Base-by-base conservation (phyloP, 192 early-diverging fungal genomes). In the Oehlia diaphana region DNA sequence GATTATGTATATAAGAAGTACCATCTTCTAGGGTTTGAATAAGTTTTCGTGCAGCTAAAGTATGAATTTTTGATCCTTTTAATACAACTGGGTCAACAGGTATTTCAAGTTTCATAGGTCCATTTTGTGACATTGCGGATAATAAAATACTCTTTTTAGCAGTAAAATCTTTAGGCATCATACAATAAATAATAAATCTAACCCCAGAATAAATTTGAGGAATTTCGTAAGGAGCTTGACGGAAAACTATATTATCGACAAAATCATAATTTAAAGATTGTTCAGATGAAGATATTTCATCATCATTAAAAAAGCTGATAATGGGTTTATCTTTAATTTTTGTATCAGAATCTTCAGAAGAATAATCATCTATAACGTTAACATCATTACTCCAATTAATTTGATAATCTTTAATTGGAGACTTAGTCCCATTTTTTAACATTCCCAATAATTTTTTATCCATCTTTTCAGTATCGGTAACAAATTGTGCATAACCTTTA, bases 361-460 rank as follows among this genome's bases (percentile, higher is more conserved):
- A 28, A 26, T 26, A 26, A 13, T 72, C 70, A 16, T 72, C 42
- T 35, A 44, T 26, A 47, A 42, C 4, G 9, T n/a, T 72, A 21
- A 26, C 3, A 47, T 72, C 50, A 53, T 78, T 50, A 58, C 19
- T 58, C 67, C 77, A 78, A 35, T 6, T 64, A 19, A 90, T 74
- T 53, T 86, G 85, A 72, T 83, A 89, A 78, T 90, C 82, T 16
- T 66, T 72, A 28, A 90, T 73, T 9, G 81, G 80, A 63, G 83
- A 80, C 49, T 82, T 73, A 16, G 90, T 49, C 10, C 82, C 82
- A 71, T 82, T 83, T 70, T 90, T 90, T 61, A 90, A 77, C 87
- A 90, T 87, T 65, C 82, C 83, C n/a, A 90, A 72, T 50, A 90
- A 62, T 69, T 90, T 90, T 33, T 73, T 80, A 35, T 90, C 87